These are phyloP conservation scores for Penicillium psychrosexuale DNA, from an alignment of 2,329 filamentous ascomycete genomes.

Conservation along the genomic window DNA sequence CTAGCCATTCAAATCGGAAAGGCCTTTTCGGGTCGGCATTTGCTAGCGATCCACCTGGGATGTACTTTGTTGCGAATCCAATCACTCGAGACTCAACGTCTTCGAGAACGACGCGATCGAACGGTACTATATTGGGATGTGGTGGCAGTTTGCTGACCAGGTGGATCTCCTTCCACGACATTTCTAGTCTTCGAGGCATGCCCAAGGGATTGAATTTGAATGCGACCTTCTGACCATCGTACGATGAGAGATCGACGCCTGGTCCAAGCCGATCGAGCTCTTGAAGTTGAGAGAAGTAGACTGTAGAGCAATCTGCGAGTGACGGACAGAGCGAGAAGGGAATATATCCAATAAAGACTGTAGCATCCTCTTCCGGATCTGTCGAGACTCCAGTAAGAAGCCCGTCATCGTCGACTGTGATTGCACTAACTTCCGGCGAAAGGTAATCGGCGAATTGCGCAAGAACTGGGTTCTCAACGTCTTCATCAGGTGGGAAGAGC, in stretches of 20 bases:
- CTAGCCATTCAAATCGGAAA: conserved; percentile 26
- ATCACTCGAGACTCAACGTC: conserved; percentile 25
- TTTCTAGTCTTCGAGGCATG: conserved; percentile 16
- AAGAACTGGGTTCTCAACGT: conserved; percentile 15
- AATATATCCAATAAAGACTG: conserved; percentile 17
- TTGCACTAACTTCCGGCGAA: conserved; percentile 16
- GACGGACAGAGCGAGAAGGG: conserved; percentile 13
- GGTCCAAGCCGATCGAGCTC: conserved; percentile 19
- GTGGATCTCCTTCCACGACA: conserved; percentile 28
- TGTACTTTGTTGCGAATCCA: conserved; percentile 28
- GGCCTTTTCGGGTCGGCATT: conserved; percentile 20
- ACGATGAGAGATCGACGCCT: conserved; percentile 14
- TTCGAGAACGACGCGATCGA: conserved; percentile 27
- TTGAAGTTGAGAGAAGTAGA: conserved; percentile 17
- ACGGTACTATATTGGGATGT: conserved; percentile 30
- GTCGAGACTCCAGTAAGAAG: conserved; percentile 21
- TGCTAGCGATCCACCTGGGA: conserved; percentile 27
- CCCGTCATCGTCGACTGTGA: conserved; percentile 21
- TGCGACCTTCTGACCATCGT: conserved; percentile 8
- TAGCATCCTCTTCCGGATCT: conserved; percentile 19
- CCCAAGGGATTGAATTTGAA: conserved; percentile 21
- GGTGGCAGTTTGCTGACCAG: conserved; percentile 24
- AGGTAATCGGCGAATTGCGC: conserved; percentile 19
- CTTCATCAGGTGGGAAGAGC: conserved; percentile 20
- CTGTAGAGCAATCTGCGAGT: conserved; percentile 12